Conservation (phyloP, 352 stramenopile genomes). For the Blastocystis sp. region DNA sequence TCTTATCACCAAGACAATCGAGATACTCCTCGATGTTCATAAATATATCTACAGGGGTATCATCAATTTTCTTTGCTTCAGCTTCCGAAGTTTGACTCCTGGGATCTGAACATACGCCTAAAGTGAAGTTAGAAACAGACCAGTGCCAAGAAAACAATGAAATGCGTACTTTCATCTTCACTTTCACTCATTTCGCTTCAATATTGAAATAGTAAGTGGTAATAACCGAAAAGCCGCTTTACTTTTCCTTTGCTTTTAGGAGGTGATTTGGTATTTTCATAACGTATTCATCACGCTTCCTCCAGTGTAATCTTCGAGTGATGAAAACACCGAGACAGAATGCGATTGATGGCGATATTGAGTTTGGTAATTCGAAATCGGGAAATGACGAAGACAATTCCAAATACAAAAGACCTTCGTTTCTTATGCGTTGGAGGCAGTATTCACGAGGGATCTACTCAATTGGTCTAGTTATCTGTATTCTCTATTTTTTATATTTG, state of each 20-base stretch:
- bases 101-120: neutral
- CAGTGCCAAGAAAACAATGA: neutral
- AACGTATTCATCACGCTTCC: neutral
- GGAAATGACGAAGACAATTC: conserved; percentile 44
- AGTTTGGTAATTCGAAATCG: neutral
- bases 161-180: neutral
- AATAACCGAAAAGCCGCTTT: conserved; percentile 22
- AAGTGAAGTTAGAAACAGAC: neutral
- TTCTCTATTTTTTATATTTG: conserved; percentile 26
- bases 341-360: conserved; percentile 19
- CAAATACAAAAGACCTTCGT: neutral
- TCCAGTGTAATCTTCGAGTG: neutral
- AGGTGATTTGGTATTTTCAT: neutral
- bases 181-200: neutral
- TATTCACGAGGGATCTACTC: conserved; percentile 24
- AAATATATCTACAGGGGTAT: neutral
- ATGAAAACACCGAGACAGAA: neutral
- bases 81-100: neutral
- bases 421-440: neutral
- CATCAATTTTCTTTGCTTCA: neutral
- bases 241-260: neutral
- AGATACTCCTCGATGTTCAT: conserved; percentile 46
- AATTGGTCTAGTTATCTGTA: neutral
- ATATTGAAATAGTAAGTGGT: neutral
- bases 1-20: conserved; percentile 36